A percentile compares a stretch with the other conserved stretches of the same genome.
Evolutionary conservation across 495 filamentous ascomycete species (phyloP).

Genomic region (Penicillium soppii): DNA sequence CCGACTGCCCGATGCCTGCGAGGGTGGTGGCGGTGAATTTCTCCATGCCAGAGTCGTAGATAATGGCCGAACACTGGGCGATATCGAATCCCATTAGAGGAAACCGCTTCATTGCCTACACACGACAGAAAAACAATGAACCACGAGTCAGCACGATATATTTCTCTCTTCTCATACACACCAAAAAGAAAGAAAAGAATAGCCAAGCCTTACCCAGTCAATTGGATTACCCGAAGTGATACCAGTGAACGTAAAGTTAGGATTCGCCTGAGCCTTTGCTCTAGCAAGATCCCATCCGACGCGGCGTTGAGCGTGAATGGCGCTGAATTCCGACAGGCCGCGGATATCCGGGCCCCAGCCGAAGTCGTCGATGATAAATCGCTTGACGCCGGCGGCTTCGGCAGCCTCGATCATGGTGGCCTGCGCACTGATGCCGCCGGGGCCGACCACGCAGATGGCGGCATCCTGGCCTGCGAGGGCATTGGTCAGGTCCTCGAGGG

Average conservation of each 20-base stretch:
- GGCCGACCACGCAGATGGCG: conserved; percentile 52
- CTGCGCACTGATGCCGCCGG: conserved; percentile 35
- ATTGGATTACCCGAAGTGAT: conserved; percentile 11
- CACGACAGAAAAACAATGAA: background rate
- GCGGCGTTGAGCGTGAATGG: conserved; percentile 2
- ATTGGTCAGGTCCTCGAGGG: conserved; percentile 14
- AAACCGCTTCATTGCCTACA: conserved; percentile 8
- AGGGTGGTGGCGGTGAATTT: conserved; percentile 27
- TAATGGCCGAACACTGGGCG: background rate
- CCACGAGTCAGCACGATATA: background rate
- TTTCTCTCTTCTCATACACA: background rate
- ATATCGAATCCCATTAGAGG: conserved; percentile 8
- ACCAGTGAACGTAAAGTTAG: conserved; percentile 7
- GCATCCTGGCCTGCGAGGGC: conserved; percentile 57
- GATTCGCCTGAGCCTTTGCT: conserved; percentile 2
- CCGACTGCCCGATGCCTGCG: conserved; percentile 24
- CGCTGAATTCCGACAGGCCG: conserved; percentile 8
- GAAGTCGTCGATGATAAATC: conserved; percentile 42
- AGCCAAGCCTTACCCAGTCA: conserved; percentile 8
- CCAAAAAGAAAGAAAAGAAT: background rate
- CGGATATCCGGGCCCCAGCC: conserved; percentile 15
- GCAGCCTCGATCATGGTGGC: conserved; percentile 55
- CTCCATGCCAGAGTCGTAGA: conserved; percentile 26
- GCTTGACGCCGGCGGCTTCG: conserved; percentile 54
- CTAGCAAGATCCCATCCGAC: conserved; percentile 1